Evolutionary conservation across 2,329 filamentous ascomycete genomes (phyloP), one percentile per base, ranked within the genome.

Genomic region (Juglanconis sp.): DNA sequence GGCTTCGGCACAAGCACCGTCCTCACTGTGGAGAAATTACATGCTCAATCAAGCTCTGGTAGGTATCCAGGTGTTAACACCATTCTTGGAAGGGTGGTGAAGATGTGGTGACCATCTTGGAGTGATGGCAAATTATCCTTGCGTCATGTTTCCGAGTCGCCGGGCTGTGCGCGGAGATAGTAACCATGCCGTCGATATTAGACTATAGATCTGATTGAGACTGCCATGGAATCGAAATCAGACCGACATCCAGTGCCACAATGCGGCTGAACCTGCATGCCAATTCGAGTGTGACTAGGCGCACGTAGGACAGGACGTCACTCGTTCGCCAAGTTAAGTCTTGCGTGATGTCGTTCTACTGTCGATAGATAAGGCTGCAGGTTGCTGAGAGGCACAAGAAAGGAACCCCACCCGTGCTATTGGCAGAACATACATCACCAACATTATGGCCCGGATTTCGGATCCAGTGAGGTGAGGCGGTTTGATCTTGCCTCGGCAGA

Each of bases 91-190:
- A 42, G 9, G 10, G n/a, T 52, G 10, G 35, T 52, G 47, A 46
- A 36, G 35, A 31, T 35, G 24, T n/a, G 35, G 31, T 5, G 7
- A 13, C 17, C 8, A 31, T 38, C 17, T n/a, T 9, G 30, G 7
- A 56, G 6, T 55, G 36, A 57, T 51, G 13, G 11, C 17, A 44
- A 11, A 17, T 30, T 35, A 3, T 13, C 17, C 10, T 7, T 24
- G 13, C 35, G n/a, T 40, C 30, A 36, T 11, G 11, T 31, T 47
- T 36, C 53, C 53, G 53, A 47, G 11, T 31, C 44, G 40, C 56
- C 40, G 34, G 24, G 24, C 49, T 2, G 24, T 15, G 30, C 49
- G 56, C 56, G 56, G 56, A 58, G 56, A 58, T 58, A 53, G 40
- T 52, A 35, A 17, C 32, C 9, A 24, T 32, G 17, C 56, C 56